Evolutionary conservation across 805 yeast genomes (phyloP), one percentile per base, ranked within the genome.

Genomic region (Zygosaccharomyces bailii): DNA sequence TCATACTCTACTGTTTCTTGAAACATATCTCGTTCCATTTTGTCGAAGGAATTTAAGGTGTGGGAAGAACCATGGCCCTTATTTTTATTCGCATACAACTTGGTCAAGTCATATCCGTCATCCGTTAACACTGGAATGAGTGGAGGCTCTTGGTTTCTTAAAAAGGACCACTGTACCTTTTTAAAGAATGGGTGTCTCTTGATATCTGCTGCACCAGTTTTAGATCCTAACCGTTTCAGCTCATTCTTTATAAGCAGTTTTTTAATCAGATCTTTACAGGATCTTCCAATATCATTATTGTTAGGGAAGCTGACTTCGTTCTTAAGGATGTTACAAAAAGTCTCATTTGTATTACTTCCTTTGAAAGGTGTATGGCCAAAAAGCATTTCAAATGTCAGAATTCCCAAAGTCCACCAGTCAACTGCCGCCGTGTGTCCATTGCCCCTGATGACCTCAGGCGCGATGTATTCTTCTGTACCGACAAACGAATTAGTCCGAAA

Each of bases 371-470:
- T 93, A 6, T 88, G 85, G 1, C 98, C 98, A 65, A 80, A 90
- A 17, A 93, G 69, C 99, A 93, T 93, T 61, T 93, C 99, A 65
- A 80, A 95, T 18, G 89, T 71, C 56, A 93, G 74, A 16, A 93
- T 89, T 3, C 99, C 99, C 52, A 93, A 70, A 0, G 99, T 93
- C 99, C 99, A 93, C 99, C 99, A 93, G 65, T 93, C 99, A 13
- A 93, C 99, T 0, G 98, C 96, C 5, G 91, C 84, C 1, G 98
- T 91, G 58, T 93, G 99, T 1, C 99, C 99, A 55, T 90, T 86
- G 1, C 98, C 98, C 63, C 93, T 73, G 43, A 93, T 93, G 4
- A 93, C 99, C 60, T 93, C 99, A 0, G 99, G 99, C 0, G 99
- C 98, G 57, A 93, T 89, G 64, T 93, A 93, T 62, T 93, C 99